Conservation (phyloP, 768 basidiomycete genomes). For the Trichaptum fuscoviolaceum region DNA sequence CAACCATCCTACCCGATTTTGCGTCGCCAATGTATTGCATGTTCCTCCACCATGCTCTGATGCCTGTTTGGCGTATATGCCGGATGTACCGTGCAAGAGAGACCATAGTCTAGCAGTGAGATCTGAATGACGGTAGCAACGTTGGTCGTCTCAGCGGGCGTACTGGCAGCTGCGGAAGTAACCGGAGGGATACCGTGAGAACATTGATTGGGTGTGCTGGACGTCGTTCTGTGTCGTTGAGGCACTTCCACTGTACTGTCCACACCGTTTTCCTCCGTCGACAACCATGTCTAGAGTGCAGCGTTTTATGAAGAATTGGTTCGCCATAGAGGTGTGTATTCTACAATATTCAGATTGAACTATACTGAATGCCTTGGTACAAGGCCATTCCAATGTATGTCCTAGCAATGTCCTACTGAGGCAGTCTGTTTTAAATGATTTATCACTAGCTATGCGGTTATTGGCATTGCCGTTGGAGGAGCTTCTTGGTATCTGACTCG, state of each 20-base stretch:
- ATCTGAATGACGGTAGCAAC: not conserved
- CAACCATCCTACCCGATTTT: conserved; percentile 74
- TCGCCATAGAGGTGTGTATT: conserved; percentile 59
- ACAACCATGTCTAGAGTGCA: conserved; percentile 17
- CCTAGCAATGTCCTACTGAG: not conserved
- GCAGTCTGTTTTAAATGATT: conserved; percentile 1
- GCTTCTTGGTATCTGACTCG: conserved; percentile 65
- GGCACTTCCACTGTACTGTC: not conserved
- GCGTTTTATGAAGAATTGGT: conserved; percentile 60
- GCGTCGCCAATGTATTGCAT: conserved; percentile 94
- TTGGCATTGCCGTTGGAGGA: conserved; percentile 45
- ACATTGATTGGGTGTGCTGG: not conserved
- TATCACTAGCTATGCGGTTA: conserved; percentile 38
- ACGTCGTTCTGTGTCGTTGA: not conserved
- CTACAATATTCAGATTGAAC: conserved; percentile 6
- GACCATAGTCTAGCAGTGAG: conserved; percentile 42
- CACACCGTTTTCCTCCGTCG: conserved; percentile 3
- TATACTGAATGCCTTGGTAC: conserved; percentile 9
- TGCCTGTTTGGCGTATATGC: conserved; percentile 66
- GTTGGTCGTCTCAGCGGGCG: not conserved
- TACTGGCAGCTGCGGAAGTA: not conserved
- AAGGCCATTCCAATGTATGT: conserved; percentile 49
- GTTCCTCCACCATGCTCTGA: conserved; percentile 86
- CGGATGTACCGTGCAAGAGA: conserved; percentile 74
- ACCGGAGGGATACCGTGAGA: not conserved